Percentiles rank a stretch among this genome's conserved stretches.
These are phyloP conservation scores for Draba incana DNA, from an alignment of 345 rosid genomes.

Conservation along the genomic window DNA sequence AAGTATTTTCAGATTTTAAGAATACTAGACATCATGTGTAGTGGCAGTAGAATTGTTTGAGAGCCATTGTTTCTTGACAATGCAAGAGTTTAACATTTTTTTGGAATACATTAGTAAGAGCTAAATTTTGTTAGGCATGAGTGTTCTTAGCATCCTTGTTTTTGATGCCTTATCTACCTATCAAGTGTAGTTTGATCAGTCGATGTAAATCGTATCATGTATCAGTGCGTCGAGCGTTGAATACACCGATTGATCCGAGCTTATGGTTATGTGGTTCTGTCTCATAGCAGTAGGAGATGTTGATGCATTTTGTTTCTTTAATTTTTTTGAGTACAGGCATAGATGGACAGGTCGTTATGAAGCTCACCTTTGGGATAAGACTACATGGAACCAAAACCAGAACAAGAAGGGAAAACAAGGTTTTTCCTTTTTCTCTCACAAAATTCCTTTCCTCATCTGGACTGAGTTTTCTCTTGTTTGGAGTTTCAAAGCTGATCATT, in stretches of 20 bases:
- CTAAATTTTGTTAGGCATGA: slow-evolving; percentile 7
- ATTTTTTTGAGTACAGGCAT: slow-evolving; percentile 57
- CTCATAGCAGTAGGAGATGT: slow-evolving; percentile 11
- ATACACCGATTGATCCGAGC: background rate
- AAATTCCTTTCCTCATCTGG: background rate
- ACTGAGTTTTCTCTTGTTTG: slow-evolving; percentile 14
- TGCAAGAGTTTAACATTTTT: background rate
- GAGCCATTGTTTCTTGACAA: background rate
- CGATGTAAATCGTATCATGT: background rate
- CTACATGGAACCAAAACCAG: slow-evolving; percentile 98
- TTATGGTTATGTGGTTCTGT: slow-evolving; percentile 1
- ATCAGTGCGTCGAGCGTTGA: slow-evolving; percentile 1
- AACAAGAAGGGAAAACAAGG: slow-evolving; percentile 99
- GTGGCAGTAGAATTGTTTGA: slow-evolving; percentile 2
- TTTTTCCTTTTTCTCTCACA: slow-evolving; percentile 33
- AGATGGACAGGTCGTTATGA: slow-evolving; percentile 99
- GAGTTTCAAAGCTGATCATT: slow-evolving; percentile 45
- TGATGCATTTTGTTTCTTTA: slow-evolving; percentile 27
- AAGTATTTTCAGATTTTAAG: background rate
- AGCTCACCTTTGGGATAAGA: slow-evolving; percentile 99
- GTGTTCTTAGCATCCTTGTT: background rate
- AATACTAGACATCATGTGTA: background rate
- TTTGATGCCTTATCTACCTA: too few relatives aligned
- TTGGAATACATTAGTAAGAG: background rate
- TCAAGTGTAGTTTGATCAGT: too few relatives aligned